A percentile compares a stretch with the other conserved stretches of the same genome.
Evolutionary conservation across 1,284 basidiomycete species (phyloP).

Genomic region (Tilletia horrida): DNA sequence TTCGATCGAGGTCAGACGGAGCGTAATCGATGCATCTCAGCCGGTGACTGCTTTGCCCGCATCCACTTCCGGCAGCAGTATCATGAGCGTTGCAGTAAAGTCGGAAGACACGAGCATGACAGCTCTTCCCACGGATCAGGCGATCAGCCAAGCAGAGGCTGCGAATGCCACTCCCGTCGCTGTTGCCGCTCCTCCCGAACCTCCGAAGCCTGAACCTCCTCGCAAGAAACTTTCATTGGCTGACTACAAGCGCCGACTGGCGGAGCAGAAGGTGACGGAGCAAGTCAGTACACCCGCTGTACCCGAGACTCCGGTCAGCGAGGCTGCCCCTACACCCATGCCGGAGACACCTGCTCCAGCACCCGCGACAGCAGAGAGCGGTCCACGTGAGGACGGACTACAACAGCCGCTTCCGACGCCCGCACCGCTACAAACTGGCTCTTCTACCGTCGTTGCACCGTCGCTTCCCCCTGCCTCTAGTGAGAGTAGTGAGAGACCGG

Average conservation of each 20-base stretch:
- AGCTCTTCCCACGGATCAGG: neutral
- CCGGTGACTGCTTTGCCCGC: no score
- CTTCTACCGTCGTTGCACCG: no score
- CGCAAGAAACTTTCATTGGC: slow-evolving; percentile 48
- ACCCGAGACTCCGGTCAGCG: slow-evolving; percentile 1
- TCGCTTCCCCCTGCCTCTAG: no score
- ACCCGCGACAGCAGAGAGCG: neutral
- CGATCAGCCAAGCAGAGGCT: neutral
- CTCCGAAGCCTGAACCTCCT: slow-evolving; percentile 31
- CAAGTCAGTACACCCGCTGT: slow-evolving; percentile 17
- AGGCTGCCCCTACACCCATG: neutral
- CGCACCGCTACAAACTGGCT: no score
- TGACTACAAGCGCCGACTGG: slow-evolving; percentile 52
- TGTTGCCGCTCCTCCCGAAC: slow-evolving; percentile 9
- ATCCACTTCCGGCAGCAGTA: no score
- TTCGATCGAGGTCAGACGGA: neutral
- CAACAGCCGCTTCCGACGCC: no score
- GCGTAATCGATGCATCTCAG: no score
- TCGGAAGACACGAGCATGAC: neutral
- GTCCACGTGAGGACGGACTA: no score
- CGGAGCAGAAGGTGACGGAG: slow-evolving; percentile 36
- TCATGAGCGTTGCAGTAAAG: no score
- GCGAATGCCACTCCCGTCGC: neutral
- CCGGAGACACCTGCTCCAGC: neutral
- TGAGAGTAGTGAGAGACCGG: no score